These are phyloP conservation scores for Inonotus obliquus DNA, from an alignment of 1,284 basidiomycete species.

Conservation along the genomic window DNA sequence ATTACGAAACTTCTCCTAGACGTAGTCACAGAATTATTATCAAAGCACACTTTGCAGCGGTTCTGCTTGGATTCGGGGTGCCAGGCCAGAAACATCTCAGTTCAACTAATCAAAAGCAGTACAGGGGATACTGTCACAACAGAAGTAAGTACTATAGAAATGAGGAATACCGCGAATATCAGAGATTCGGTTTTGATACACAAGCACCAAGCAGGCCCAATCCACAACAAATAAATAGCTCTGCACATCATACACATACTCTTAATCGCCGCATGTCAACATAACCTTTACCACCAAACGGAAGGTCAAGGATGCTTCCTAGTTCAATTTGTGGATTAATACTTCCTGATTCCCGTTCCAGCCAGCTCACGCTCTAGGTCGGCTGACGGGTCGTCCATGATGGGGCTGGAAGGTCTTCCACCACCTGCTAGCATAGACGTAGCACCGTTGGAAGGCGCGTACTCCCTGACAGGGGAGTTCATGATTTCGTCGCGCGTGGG, in stretches of 20 bases:
- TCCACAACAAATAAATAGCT: not conserved
- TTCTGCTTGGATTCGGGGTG: too few species aligned
- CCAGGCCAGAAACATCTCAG: too few species aligned
- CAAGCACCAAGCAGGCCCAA: too few species aligned
- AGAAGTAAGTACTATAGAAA: too few species aligned
- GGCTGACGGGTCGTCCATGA: slow-evolving; percentile 81
- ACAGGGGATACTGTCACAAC: too few species aligned
- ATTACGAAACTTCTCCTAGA: too few species aligned
- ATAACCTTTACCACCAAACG: not conserved
- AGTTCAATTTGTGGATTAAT: not conserved
- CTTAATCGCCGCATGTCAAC: not conserved
- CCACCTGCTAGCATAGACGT: slow-evolving; percentile 41
- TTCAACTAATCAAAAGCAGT: too few species aligned
- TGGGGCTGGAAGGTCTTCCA: slow-evolving; percentile 47
- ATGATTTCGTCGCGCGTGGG: slow-evolving; percentile 77
- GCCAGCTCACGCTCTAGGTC: slow-evolving; percentile 84
- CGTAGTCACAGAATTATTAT: too few species aligned
- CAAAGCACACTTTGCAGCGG: too few species aligned
- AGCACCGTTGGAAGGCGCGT: slow-evolving; percentile 58
- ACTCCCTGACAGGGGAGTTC: slow-evolving; percentile 66
- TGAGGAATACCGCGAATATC: too few species aligned
- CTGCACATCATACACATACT: not conserved
- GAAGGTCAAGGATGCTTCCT: not conserved
- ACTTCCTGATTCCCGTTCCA: not conserved
- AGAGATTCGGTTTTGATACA: too few species aligned